Percentiles rank a stretch among this genome's conserved stretches.
Evolutionary conservation across 495 filamentous ascomycete genomes (phyloP).

Genomic region (Neurospora tetrasperma): DNA sequence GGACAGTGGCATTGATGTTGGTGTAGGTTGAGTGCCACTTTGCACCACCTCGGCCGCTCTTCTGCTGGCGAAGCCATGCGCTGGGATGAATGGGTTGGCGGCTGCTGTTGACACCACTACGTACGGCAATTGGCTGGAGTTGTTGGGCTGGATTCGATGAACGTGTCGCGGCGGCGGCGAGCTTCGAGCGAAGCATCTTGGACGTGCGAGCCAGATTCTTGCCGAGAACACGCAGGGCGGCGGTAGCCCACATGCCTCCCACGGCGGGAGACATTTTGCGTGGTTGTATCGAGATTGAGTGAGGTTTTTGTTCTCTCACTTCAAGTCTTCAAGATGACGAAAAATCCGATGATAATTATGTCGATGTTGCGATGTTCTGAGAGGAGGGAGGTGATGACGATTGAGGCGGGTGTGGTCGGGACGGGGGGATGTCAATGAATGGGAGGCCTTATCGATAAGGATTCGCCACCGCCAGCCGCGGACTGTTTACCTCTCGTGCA

Average conservation of each 20-base stretch:
- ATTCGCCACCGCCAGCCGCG: slow-evolving; percentile 6
- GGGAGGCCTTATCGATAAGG: slow-evolving; percentile 17
- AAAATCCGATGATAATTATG: not conserved
- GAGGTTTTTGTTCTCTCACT: not conserved
- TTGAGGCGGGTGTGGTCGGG: slow-evolving; percentile 10
- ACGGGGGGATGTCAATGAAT: slow-evolving; percentile 4
- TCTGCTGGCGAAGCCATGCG: slow-evolving; percentile 62
- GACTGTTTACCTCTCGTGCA: not conserved
- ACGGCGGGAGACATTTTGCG: slow-evolving; percentile 49
- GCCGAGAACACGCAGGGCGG: slow-evolving; percentile 57
- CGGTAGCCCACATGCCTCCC: slow-evolving; percentile 62
- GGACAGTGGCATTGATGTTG: slow-evolving; percentile 45
- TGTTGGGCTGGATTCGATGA: slow-evolving; percentile 29
- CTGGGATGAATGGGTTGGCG: slow-evolving; percentile 63
- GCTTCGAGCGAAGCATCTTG: slow-evolving; percentile 50
- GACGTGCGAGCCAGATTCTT: slow-evolving; percentile 55
- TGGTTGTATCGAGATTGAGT: not conserved
- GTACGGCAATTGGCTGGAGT: slow-evolving; percentile 40
- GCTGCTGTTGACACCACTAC: slow-evolving; percentile 30
- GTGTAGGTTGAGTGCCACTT: slow-evolving; percentile 60
- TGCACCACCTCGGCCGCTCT: slow-evolving; percentile 31
- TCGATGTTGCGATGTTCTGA: not conserved
- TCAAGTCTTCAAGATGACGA: not conserved
- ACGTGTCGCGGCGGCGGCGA: slow-evolving; percentile 41
- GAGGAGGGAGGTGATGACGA: not conserved